Base-by-base conservation (phyloP, 208 protist species). In the Acanthamoeba quina region DNA sequence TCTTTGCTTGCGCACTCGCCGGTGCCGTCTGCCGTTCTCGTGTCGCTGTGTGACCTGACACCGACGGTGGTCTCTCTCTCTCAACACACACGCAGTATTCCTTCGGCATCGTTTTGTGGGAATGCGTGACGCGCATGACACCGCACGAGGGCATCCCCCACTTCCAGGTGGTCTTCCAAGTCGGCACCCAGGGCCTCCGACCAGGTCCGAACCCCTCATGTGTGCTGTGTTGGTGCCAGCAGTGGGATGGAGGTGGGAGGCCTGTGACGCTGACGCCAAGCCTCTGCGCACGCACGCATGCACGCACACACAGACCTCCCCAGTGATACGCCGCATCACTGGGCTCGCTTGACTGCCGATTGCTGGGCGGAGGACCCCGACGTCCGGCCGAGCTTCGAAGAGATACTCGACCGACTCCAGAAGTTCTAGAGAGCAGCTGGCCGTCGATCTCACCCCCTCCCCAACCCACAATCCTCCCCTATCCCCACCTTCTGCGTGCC, bases 81-180 rank as follows among this genome's bases (percentile, higher is more conserved):
- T 10, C 41, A 47, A 3, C 2, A 58, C 19, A 58, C 34, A 26
- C n/a, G 11, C 44, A 82, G 72, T 92, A 92, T 34, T 78, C 62
- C 34, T 92, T 92, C 52, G 88, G 88, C 11, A 76, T 92, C 41
- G 88, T 92, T 15, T 41, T 92, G 41, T 92, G 88, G 88, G 88
- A 92, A 29, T 92, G 88, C 66, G 88, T 92, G 11, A 92, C 88
- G 62, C 88, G 88, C 21, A 34, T 64, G 44, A 78, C 56, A 9
- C 88, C 88, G 24, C 64, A 92, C 44, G 88, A 76, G 9, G 64
- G 64, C 58, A 92, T 92, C 31, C 88, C 88, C 44, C 88, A 92
- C 44, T 92, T 92, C 66, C 88, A 92, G 80, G 64, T 92, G 17
- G 88, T 92, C 26, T 92, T 92, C 41, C 88, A 92, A 78, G 88